phyloP scores from a whole-genome alignment of 2,329 filamentous ascomycete genomes.

The Rutstroemia sydowiana region DNA sequence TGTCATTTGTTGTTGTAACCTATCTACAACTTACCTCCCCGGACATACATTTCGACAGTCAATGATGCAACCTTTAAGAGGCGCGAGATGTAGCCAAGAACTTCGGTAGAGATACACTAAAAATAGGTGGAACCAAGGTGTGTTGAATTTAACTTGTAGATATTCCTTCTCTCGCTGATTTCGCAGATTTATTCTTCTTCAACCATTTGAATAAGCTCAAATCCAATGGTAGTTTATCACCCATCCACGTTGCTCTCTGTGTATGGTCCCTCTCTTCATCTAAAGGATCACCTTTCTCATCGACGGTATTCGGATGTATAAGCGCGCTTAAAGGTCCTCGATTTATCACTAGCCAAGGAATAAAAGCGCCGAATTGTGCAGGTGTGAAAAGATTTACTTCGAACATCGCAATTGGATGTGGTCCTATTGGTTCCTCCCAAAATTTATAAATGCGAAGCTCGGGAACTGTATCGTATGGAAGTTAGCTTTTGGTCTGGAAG shows the following conservation, averaged over 20 bases:
- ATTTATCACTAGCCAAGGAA: slow-evolving; percentile 78
- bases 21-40: no score
- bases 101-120: no score
- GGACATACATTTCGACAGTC: no score
- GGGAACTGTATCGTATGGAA: slow-evolving; percentile 49
- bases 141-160: no score
- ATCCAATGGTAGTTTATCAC: slow-evolving; percentile 57
- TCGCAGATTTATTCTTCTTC: slow-evolving; percentile 1
- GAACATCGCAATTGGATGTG: slow-evolving; percentile 82
- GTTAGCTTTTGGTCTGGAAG: no score
- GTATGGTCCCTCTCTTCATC: slow-evolving; percentile 34
- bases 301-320: slow-evolving; percentile 76
- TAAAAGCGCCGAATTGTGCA: slow-evolving; percentile 80
- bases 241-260: slow-evolving; percentile 68
- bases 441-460: slow-evolving; percentile 76
- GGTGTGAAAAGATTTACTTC: slow-evolving; percentile 86
- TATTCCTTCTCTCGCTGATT: no score
- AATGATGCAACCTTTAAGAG: no score
- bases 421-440: slow-evolving; percentile 71
- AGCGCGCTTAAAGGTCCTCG: slow-evolving; percentile 72
- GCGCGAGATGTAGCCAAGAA: no score
- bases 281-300: slow-evolving; percentile 35
- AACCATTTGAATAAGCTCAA: slow-evolving; percentile 39
- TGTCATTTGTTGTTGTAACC: no score
- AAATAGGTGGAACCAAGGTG: no score